Percentiles rank a stretch among this genome's conserved stretches.
phyloP scores from a whole-genome alignment of 1,284 basidiomycete species.

The Ganoderma leucocontextum region DNA sequence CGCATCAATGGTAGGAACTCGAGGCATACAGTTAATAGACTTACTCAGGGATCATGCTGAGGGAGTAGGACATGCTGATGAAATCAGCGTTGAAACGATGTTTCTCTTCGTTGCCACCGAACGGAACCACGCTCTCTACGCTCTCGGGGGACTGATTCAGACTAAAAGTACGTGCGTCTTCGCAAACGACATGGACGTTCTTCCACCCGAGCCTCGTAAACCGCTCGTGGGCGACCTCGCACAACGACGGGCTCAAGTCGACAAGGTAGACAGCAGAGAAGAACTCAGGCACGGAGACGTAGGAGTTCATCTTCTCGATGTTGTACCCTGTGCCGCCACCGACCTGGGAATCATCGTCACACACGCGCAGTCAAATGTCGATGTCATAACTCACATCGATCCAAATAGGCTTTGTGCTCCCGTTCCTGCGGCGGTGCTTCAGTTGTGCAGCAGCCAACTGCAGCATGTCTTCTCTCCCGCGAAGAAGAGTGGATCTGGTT shows the following conservation, averaged over 20 bases:
- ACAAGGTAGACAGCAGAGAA: conserved; percentile 34
- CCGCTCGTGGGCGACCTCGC: conserved; percentile 29
- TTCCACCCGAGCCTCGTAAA: conserved; percentile 33
- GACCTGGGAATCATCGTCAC: conserved; percentile 15
- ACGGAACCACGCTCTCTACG: conserved; percentile 9
- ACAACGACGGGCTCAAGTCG: conserved; percentile 34
- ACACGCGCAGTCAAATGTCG: neutral
- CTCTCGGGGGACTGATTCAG: conserved; percentile 7
- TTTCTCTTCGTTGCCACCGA: conserved; percentile 7
- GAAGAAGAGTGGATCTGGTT: conserved; percentile 29
- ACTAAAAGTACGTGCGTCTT: conserved; percentile 33
- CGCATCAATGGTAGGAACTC: neutral
- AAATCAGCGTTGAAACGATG: conserved; percentile 29
- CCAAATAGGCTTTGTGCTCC: conserved; percentile 29
- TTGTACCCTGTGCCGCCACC: conserved; percentile 35
- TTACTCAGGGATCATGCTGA: conserved; percentile 36
- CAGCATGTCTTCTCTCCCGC: conserved; percentile 34
- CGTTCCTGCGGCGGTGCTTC: conserved; percentile 22
- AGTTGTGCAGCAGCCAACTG: conserved; percentile 34
- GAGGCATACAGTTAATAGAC: neutral
- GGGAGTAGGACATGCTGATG: conserved; percentile 34
- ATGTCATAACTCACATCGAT: conserved; percentile 29
- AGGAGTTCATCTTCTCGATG: conserved; percentile 35
- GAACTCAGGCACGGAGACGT: conserved; percentile 30
- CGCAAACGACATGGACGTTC: conserved; percentile 34